phyloP scores from a whole-genome alignment of 805 yeast genomes.

The Candida ovalis region DNA sequence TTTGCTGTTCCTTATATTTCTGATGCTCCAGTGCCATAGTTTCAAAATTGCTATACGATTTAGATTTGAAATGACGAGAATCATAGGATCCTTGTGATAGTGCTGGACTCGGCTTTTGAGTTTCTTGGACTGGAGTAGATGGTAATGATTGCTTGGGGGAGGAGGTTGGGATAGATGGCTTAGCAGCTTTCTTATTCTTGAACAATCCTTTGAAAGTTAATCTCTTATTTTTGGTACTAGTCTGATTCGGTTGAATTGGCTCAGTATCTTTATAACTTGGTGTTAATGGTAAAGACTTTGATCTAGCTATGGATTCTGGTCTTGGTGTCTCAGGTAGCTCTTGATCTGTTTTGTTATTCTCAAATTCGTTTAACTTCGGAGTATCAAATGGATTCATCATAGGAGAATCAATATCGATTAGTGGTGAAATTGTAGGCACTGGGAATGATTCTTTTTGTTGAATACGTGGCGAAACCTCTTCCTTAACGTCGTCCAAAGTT shows the following conservation, averaged over 20 bases:
- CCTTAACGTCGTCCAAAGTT: slow-evolving; percentile 11
- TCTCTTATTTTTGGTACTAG: slow-evolving; percentile 15
- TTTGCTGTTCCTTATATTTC: slow-evolving; percentile 1
- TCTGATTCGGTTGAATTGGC: not conserved
- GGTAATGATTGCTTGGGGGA: not conserved
- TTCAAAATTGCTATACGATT: slow-evolving; percentile 18
- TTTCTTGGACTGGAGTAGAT: not conserved
- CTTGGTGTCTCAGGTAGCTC: not conserved
- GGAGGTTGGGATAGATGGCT: not conserved
- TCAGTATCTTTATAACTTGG: not conserved
- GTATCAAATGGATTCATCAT: slow-evolving; percentile 1
- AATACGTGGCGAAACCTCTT: slow-evolving; percentile 5
- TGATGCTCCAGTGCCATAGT: not conserved
- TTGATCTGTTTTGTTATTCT: not conserved
- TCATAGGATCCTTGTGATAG: slow-evolving; percentile 9
- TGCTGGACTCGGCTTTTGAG: slow-evolving; percentile 13
- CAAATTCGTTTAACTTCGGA: not conserved
- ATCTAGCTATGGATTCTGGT: not conserved
- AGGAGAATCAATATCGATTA: slow-evolving; percentile 1
- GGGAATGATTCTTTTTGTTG: slow-evolving; percentile 4
- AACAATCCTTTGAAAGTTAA: slow-evolving; percentile 29
- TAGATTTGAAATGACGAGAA: slow-evolving; percentile 13
- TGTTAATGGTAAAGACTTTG: slow-evolving; percentile 1
- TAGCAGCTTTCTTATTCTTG: slow-evolving; percentile 10
- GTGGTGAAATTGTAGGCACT: slow-evolving; percentile 9